Percentiles rank a stretch among this genome's conserved stretches.
Evolutionary conservation across 805 yeast species (phyloP).

Genomic region (Debaryomyces prosopidis): DNA sequence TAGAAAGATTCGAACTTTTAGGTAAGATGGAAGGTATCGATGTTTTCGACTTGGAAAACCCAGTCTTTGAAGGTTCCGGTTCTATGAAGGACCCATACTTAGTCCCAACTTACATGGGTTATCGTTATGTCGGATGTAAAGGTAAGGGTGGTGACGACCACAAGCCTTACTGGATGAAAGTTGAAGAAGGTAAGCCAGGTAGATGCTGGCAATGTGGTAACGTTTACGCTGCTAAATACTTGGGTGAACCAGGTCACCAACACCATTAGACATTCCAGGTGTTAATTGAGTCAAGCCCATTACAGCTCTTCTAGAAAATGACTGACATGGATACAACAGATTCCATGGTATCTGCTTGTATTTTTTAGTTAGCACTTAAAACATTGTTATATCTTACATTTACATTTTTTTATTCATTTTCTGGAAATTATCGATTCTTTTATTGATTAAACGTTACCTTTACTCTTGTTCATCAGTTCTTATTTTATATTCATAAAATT

Average conservation of each 20-base stretch:
- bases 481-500: background rate
- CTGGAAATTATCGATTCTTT: background rate
- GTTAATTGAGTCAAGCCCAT: too few relatives aligned
- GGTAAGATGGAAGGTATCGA: slow-evolving; percentile 96
- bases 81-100: slow-evolving; percentile 86
- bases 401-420: background rate
- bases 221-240: slow-evolving; percentile 83
- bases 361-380: too few relatives aligned
- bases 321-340: too few relatives aligned
- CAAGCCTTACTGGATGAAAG: slow-evolving; percentile 88
- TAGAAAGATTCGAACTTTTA: slow-evolving; percentile 91
- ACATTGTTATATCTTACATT: too few relatives aligned
- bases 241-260: slow-evolving; percentile 75
- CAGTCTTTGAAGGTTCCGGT: slow-evolving; percentile 86
- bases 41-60: slow-evolving; percentile 84
- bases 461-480: background rate
- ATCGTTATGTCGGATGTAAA: slow-evolving; percentile 95
- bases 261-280: slow-evolving; percentile 36
- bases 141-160: slow-evolving; percentile 90
- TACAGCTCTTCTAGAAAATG: too few relatives aligned
- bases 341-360: too few relatives aligned
- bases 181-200: slow-evolving; percentile 75
- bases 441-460: background rate
- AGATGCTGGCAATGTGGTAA: slow-evolving; percentile 99
- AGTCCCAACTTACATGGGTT: slow-evolving; percentile 87